Percentiles rank a stretch among this genome's conserved stretches.
Conservation (phyloP, 768 basidiomycete species). For the Tricholoma saponaceum region DNA sequence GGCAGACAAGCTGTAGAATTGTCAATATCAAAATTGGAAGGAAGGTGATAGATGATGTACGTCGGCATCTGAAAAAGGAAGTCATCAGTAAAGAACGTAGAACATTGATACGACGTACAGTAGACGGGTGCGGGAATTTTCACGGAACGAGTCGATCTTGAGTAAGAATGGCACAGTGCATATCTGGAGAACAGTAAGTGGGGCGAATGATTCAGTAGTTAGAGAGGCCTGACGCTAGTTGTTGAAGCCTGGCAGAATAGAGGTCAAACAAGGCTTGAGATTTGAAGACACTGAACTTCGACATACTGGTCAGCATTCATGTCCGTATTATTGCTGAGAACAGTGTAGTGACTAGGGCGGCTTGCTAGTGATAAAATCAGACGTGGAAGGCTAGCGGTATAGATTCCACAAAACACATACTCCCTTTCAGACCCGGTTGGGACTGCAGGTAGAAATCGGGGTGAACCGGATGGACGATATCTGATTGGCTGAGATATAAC, state of each 20-base stretch:
- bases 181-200: no score
- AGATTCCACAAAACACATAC: conserved; percentile 23
- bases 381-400: not conserved
- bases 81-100: not conserved
- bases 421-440: conserved; percentile 48
- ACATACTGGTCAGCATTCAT: conserved; percentile 24
- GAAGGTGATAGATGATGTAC: conserved; percentile 26
- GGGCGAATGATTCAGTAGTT: no score
- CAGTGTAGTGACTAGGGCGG: conserved; percentile 54
- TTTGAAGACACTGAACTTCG: no score
- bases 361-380: conserved; percentile 33
- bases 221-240: not conserved
- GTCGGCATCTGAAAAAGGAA: conserved; percentile 45
- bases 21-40: not conserved
- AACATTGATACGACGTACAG: conserved; percentile 51
- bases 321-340: conserved; percentile 33
- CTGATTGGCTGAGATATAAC: no score
- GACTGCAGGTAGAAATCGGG: conserved; percentile 62
- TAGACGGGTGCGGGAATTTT: conserved; percentile 73
- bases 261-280: no score
- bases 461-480: conserved; percentile 52
- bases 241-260: no score
- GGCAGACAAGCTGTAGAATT: conserved; percentile 44
- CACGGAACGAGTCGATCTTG: conserved; percentile 66
- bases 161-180: conserved; percentile 64